Conservation (phyloP, 1,284 basidiomycete genomes). For the Heterobasidion occidentale region DNA sequence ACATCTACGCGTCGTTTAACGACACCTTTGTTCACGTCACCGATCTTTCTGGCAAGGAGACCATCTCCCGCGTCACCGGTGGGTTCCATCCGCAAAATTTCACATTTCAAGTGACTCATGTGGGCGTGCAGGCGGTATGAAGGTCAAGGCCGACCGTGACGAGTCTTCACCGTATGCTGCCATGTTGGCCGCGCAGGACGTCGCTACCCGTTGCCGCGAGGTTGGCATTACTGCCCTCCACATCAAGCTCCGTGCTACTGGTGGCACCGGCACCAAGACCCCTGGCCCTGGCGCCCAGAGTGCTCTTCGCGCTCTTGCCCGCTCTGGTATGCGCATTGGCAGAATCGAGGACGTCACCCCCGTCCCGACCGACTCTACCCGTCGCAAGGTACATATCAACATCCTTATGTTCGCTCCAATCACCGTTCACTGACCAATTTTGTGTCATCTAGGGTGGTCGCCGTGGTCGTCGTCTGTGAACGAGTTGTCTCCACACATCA, state of each 20-base stretch:
- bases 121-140: slow-evolving; percentile 81
- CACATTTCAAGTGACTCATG: background rate
- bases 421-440: slow-evolving; percentile 3
- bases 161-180: slow-evolving; percentile 99
- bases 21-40: slow-evolving; percentile 99
- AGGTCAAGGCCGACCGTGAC: slow-evolving; percentile 99
- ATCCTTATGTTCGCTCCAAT: background rate
- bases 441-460: slow-evolving; percentile 83
- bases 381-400: slow-evolving; percentile 70
- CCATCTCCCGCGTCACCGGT: slow-evolving; percentile 97
- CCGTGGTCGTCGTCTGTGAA: slow-evolving; percentile 95
- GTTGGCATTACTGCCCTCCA: slow-evolving; percentile 97
- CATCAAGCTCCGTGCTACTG: slow-evolving; percentile 97
- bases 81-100: slow-evolving; percentile 18
- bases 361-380: slow-evolving; percentile 94
- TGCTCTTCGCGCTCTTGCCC: slow-evolving; percentile 96
- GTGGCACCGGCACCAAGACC: slow-evolving; percentile 98
- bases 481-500: slow-evolving; percentile 5
- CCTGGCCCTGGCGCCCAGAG: slow-evolving; percentile 98
- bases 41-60: slow-evolving; percentile 98
- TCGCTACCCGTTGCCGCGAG: slow-evolving; percentile 94
- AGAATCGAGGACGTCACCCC: slow-evolving; percentile 98
- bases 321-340: slow-evolving; percentile 98
- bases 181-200: slow-evolving; percentile 99
- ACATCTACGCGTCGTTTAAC: slow-evolving; percentile 98